Evolutionary conservation across 2,329 filamentous ascomycete species (phyloP), one percentile per base, ranked within the genome.

Genomic region (Piedraia hortae): DNA sequence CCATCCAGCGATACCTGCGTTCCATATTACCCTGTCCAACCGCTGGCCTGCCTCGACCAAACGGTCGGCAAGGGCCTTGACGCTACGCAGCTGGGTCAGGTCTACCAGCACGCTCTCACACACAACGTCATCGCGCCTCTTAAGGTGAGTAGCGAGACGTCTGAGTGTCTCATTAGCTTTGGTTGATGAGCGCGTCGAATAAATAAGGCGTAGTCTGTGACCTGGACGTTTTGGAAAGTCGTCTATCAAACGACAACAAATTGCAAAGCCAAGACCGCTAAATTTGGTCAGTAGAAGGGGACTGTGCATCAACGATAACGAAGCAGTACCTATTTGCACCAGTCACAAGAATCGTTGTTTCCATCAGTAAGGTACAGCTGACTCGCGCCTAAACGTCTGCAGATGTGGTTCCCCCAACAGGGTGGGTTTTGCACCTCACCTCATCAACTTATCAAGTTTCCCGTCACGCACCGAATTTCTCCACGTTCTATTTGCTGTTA

Each of bases 1-100:
- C 72, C 77, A 90, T 2, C 75, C 78, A 11, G 78, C 77, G 17
- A 82, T 69, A 1, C 80, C 85, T 9, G 82, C 82, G 44, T 91
- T 91, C 41, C 74, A 68, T 16, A 93, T 54, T 11, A 85, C 54
- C 2, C 59, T 59, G 44, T 93, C 77, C 14, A 97, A 53, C 30
- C 68, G 64, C 2, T 73, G 67, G 18, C 77, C 51, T 10, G 46
- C 46, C 10, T 62, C 48, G 21, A 54, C 39, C 26, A 69, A 39
- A 28, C 50, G 46, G 28, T 51, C 46, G 18, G 56, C 49, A 15
- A 68, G 42, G 14, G 47, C 42, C 34, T 62, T 54, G 17, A 64
- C 51, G 16, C 58, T 60, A 28, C 51, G 42, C 6, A 68, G 44
- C 26, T 51, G 50, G 21, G 53, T 51, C 16, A 67, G 47, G 34